Percentiles rank a stretch among this genome's conserved stretches.
These are phyloP conservation scores for Exophiala alcalophila DNA, from an alignment of 2,329 filamentous ascomycete genomes.

Conservation along the genomic window DNA sequence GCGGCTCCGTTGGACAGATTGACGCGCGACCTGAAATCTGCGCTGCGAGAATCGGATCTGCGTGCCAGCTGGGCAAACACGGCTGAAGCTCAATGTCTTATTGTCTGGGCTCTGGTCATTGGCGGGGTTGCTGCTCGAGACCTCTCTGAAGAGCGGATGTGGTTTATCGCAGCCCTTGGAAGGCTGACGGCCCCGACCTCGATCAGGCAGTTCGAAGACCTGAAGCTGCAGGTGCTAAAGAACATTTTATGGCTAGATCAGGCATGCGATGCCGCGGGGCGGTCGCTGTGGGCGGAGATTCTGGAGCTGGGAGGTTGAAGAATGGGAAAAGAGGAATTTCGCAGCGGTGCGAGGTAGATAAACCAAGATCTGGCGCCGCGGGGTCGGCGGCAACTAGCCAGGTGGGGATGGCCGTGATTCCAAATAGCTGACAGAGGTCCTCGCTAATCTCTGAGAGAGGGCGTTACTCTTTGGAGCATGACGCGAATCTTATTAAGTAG, in stretches of 20 bases:
- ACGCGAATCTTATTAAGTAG: too few species aligned
- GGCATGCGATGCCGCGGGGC: constrained; percentile 9
- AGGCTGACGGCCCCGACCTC: neutral
- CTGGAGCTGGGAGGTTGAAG: constrained; percentile 1
- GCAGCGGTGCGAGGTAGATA: neutral
- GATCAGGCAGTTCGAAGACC: constrained; percentile 6
- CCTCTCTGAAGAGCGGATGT: constrained; percentile 4
- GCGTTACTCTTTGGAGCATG: neutral
- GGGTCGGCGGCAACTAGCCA: too few species aligned
- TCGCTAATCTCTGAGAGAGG: neutral
- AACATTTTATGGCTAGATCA: constrained; percentile 10
- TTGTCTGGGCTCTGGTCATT: constrained; percentile 8
- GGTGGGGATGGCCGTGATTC: too few species aligned
- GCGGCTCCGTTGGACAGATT: constrained; percentile 1
- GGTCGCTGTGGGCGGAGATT: constrained; percentile 3
- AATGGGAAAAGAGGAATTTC: neutral
- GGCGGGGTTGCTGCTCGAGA: constrained; percentile 7
- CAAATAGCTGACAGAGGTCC: neutral
- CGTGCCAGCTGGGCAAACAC: constrained; percentile 9
- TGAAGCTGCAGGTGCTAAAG: constrained; percentile 7
- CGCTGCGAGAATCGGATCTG: constrained; percentile 7
- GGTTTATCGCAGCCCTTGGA: constrained; percentile 7
- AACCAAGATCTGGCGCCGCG: neutral
- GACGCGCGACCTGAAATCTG: constrained; percentile 2
- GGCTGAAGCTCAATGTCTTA: constrained; percentile 3